These are phyloP conservation scores for Crithidia sp. DNA, from an alignment of 208 protist genomes.

Conservation along the genomic window DNA sequence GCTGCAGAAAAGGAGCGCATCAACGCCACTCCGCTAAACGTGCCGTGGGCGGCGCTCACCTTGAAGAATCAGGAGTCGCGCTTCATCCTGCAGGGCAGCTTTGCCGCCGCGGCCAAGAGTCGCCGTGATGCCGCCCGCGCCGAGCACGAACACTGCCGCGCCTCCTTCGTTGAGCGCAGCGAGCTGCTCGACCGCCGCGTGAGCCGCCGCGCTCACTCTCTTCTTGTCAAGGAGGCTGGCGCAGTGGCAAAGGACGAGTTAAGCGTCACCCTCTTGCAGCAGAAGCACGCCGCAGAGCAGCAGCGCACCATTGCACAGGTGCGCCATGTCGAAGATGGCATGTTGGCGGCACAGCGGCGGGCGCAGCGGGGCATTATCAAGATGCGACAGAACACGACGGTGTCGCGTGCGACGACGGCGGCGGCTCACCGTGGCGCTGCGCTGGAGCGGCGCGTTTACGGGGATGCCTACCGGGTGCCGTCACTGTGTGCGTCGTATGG, in stretches of 20 bases:
- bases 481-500: slow-evolving; percentile 73
- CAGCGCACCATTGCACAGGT: slow-evolving; percentile 33
- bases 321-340: slow-evolving; percentile 55
- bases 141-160: slow-evolving; percentile 9
- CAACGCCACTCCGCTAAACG: slow-evolving; percentile 39
- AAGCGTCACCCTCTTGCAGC: slow-evolving; percentile 16
- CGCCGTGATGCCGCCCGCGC: slow-evolving; percentile 25
- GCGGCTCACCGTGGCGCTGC: slow-evolving; percentile 52
- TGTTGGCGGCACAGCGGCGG: slow-evolving; percentile 55
- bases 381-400: slow-evolving; percentile 19
- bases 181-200: slow-evolving; percentile 28
- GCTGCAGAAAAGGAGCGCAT: slow-evolving; percentile 30
- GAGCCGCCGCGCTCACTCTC: slow-evolving; percentile 3
- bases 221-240: slow-evolving; percentile 19
- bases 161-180: slow-evolving; percentile 2
- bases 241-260: slow-evolving; percentile 27
- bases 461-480: slow-evolving; percentile 52
- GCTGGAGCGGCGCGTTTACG: slow-evolving; percentile 52
- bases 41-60: slow-evolving; percentile 29
- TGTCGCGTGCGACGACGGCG: slow-evolving; percentile 28
- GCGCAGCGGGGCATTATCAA: slow-evolving; percentile 46
- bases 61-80: slow-evolving; percentile 43
- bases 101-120: slow-evolving; percentile 37
- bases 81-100: slow-evolving; percentile 37
- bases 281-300: slow-evolving; percentile 9